phyloP scores from a whole-genome alignment of 1,284 basidiomycete genomes.

The Irpex sp. region DNA sequence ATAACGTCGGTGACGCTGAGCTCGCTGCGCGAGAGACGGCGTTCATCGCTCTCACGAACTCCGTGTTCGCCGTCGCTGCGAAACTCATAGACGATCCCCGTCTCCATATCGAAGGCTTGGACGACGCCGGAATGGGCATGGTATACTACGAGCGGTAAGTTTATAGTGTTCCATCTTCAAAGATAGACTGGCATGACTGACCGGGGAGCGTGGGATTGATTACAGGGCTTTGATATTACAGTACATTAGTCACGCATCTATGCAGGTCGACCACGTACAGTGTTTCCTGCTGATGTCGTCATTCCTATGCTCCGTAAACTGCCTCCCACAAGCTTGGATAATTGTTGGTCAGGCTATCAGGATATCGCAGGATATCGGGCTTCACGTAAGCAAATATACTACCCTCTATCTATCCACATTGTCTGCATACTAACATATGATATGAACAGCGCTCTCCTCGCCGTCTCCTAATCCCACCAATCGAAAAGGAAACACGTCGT shows the following conservation, averaged over 20 bases:
- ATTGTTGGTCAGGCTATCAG: slow-evolving; percentile 85
- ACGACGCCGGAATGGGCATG: slow-evolving; percentile 83
- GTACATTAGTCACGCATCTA: slow-evolving; percentile 82
- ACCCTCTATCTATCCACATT: slow-evolving; percentile 2
- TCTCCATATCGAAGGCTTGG: slow-evolving; percentile 51
- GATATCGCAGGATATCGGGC: slow-evolving; percentile 82
- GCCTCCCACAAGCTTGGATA: slow-evolving; percentile 88
- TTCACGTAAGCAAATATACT: slow-evolving; percentile 63
- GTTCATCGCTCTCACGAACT: slow-evolving; percentile 78
- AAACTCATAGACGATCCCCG: slow-evolving; percentile 73
- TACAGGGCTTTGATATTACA: slow-evolving; percentile 79
- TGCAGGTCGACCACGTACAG: slow-evolving; percentile 82
- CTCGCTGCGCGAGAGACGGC: slow-evolving; percentile 57
- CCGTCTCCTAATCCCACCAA: slow-evolving; percentile 61
- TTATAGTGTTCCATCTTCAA: neutral
- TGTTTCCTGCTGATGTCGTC: slow-evolving; percentile 84
- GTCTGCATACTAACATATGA: slow-evolving; percentile 16
- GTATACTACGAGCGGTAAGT: slow-evolving; percentile 78
- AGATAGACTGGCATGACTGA: slow-evolving; percentile 10
- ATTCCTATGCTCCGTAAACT: slow-evolving; percentile 87
- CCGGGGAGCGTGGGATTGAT: slow-evolving; percentile 9
- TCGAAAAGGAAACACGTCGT: slow-evolving; percentile 83
- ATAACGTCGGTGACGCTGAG: slow-evolving; percentile 50
- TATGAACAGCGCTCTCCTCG: slow-evolving; percentile 70
- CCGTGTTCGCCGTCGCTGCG: slow-evolving; percentile 81